phyloP scores from a whole-genome alignment of 1,284 basidiomycete species.

The Phaffia rhodozyma region DNA sequence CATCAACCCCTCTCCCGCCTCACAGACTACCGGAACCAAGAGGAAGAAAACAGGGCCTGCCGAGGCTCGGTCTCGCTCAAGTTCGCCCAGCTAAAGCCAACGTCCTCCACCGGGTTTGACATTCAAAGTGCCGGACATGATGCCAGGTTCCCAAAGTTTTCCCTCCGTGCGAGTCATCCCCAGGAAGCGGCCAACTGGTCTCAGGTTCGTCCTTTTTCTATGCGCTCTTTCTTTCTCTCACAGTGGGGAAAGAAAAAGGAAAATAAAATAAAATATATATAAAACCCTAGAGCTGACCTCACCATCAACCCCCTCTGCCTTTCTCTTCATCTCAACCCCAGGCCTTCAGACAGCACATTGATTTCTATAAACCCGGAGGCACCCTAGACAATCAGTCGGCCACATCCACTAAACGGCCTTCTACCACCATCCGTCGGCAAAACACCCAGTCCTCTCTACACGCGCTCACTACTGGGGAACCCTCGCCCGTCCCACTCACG shows the following conservation, averaged over 20 bases:
- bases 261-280: no score
- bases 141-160: conserved; percentile 56
- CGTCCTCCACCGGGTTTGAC: conserved; percentile 20
- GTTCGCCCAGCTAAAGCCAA: conserved; percentile 53
- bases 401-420: background rate
- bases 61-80: conserved; percentile 84
- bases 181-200: conserved; percentile 83
- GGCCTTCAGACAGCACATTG: conserved; percentile 56
- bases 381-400: background rate
- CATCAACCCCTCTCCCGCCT: conserved; percentile 21
- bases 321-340: no score
- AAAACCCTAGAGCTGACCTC: no score
- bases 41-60: conserved; percentile 76
- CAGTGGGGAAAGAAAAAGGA: no score
- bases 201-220: conserved; percentile 30
- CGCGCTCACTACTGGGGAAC: background rate
- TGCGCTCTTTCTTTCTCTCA: background rate
- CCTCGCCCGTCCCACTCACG: background rate
- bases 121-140: conserved; percentile 7
- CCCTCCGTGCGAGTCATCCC: conserved; percentile 78
- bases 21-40: conserved; percentile 78
- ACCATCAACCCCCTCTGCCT: no score
- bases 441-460: background rate
- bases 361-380: conserved; percentile 33
- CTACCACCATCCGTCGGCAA: background rate